Evolutionary conservation across 441 rosid species (phyloP).

Genomic region (Erodium moschatum): DNA sequence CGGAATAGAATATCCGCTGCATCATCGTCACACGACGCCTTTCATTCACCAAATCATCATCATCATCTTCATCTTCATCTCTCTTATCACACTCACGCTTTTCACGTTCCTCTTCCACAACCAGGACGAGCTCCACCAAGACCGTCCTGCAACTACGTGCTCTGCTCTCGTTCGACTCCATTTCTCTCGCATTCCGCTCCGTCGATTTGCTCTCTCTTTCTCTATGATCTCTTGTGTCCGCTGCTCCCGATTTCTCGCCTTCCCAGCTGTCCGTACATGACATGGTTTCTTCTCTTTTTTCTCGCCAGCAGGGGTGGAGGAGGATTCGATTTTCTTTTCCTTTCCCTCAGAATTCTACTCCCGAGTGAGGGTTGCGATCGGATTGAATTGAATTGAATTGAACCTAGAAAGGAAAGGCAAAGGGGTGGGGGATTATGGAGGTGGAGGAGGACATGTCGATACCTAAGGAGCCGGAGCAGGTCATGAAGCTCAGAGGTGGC

Average conservation of each 20-base stretch:
- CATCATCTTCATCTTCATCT: too few relatives aligned
- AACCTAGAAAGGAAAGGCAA: not conserved
- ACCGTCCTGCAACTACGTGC: too few relatives aligned
- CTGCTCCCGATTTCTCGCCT: too few relatives aligned
- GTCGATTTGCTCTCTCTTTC: not conserved
- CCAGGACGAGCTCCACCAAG: not conserved
- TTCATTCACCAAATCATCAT: not conserved
- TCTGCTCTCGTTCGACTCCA: too few relatives aligned
- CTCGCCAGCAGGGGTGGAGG: too few relatives aligned
- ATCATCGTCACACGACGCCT: not conserved
- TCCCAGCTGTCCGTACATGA: not conserved
- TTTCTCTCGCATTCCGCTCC: not conserved
- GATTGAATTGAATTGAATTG: not conserved
- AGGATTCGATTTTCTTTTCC: not conserved
- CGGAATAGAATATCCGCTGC: conserved; percentile 22
- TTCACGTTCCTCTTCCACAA: conserved; percentile 12
- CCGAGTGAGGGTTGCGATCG: not conserved
- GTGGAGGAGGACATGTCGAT: conserved; percentile 40
- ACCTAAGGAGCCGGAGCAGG: conserved; percentile 82
- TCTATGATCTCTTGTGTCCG: too few relatives aligned
- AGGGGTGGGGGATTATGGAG: not conserved
- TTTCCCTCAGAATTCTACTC: not conserved
- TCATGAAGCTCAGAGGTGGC: conserved; percentile 89
- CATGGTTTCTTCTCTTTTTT: too few relatives aligned
- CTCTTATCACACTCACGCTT: conserved; percentile 9